Evolutionary conservation across 257 asterid species (phyloP).

Genomic region (Ballota nigra): DNA sequence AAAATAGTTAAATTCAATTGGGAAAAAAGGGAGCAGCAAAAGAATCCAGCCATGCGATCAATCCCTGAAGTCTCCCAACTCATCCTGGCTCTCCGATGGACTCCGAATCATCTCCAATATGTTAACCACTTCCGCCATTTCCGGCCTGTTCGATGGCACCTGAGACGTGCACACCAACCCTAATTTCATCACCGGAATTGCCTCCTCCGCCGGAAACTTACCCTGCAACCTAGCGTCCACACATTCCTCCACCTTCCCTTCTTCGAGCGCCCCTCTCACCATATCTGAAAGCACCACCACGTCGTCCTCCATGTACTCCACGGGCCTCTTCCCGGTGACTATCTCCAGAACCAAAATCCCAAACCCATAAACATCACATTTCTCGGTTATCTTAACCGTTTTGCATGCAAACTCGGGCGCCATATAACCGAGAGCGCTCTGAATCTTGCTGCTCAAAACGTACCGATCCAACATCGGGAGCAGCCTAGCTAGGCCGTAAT

Average conservation of each 20-base stretch:
- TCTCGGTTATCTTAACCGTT: slow-evolving; percentile 82
- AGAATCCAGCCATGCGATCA: slow-evolving; percentile 39
- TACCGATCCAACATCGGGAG: slow-evolving; percentile 78
- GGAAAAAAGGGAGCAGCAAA: slow-evolving; percentile 13
- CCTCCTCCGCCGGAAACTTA: slow-evolving; percentile 75
- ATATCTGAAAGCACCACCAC: slow-evolving; percentile 85
- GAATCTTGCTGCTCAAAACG: slow-evolving; percentile 81
- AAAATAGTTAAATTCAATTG: slow-evolving; percentile 22
- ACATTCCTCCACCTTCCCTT: slow-evolving; percentile 73
- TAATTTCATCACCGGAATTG: slow-evolving; percentile 74
- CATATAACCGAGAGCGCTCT: slow-evolving; percentile 92
- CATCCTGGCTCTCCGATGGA: slow-evolving; percentile 67
- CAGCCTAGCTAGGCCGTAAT: slow-evolving; percentile 73
- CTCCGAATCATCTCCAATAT: slow-evolving; percentile 77
- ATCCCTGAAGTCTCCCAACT: slow-evolving; percentile 40
- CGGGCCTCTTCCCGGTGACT: slow-evolving; percentile 79
- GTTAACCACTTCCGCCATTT: slow-evolving; percentile 82
- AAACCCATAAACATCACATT: slow-evolving; percentile 87
- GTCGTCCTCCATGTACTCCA: slow-evolving; percentile 93
- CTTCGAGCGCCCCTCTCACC: slow-evolving; percentile 85
- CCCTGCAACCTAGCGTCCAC: slow-evolving; percentile 70
- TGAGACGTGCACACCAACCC: slow-evolving; percentile 88
- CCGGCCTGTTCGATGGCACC: slow-evolving; percentile 89
- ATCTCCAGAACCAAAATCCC: slow-evolving; percentile 74
- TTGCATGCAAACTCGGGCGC: slow-evolving; percentile 92